Conservation (phyloP, 805 yeast genomes). For the Priceomyces haplophilus region DNA sequence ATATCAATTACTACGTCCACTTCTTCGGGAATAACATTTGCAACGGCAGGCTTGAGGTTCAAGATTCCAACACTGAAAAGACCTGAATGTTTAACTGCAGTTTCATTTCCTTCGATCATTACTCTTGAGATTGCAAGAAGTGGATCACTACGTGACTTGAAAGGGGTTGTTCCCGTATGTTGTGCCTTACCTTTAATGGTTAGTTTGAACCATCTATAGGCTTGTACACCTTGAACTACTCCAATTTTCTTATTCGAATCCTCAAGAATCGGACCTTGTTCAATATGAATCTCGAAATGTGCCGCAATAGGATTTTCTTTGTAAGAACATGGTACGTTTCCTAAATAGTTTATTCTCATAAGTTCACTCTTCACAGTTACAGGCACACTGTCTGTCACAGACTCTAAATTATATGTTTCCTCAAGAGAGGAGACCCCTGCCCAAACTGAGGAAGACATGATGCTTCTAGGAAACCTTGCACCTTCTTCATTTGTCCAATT, state of each 20-base stretch:
- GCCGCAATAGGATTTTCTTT: conserved; percentile 55
- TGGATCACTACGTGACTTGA: conserved; percentile 59
- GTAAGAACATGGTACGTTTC: conserved; percentile 47
- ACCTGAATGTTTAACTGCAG: conserved; percentile 52
- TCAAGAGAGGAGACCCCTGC: conserved; percentile 49
- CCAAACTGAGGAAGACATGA: conserved; percentile 69
- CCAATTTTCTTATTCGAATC: conserved; percentile 55
- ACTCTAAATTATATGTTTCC: conserved; percentile 48
- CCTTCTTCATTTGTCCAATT: conserved; percentile 82
- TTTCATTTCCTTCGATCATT: conserved; percentile 53
- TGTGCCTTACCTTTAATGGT: conserved; percentile 59
- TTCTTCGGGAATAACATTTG: conserved; percentile 63
- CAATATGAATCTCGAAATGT: conserved; percentile 73
- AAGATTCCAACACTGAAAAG: conserved; percentile 59
- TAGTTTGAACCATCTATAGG: conserved; percentile 58
- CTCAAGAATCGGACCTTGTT: conserved; percentile 73
- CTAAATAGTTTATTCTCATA: conserved; percentile 60
- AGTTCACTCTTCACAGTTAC: conserved; percentile 55
- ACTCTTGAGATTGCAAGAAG: conserved; percentile 55
- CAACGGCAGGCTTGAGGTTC: conserved; percentile 55
- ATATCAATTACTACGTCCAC: conserved; percentile 58
- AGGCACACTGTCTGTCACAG: conserved; percentile 49
- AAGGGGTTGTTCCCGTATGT: conserved; percentile 74
- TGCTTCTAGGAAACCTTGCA: conserved; percentile 65
- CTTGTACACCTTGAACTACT: conserved; percentile 64